Base-by-base conservation (phyloP, 306 rosid species). In the Argentina anserina region DNA sequence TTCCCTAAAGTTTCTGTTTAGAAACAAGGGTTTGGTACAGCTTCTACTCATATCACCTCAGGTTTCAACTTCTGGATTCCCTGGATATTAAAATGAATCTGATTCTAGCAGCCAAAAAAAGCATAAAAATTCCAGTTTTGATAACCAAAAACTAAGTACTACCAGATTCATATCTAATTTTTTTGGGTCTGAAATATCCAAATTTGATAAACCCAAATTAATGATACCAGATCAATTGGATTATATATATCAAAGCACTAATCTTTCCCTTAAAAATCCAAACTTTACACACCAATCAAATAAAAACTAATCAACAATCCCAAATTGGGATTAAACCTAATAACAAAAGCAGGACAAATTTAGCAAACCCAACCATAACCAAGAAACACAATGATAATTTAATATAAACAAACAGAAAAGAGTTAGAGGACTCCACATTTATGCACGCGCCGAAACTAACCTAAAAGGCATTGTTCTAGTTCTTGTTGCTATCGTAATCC, bases 401-500 rank as follows among this genome's bases (percentile, higher is more conserved):
- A 20, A 62, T 63, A 31, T 49, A 62, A 62, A 36, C 58, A 49
- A 70, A 62, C 46, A 50, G 10, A 45, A 18, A 84, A n/a, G n/a
- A n/a, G n/a, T n/a, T n/a, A n/a, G n/a, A n/a, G n/a, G 80, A 6
- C 36, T 13, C 21, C 63, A 70, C 47, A 10, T 46, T 46, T 37
- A 39, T 21, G 72, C 76, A 61, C 79, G 81, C 58, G 46, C 53
- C 20, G 9, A 14, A 42, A 40, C 74, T 72, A 61, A 69, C 65
- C 75, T 36, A 76, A 43, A 43, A 40, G 28, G n/a, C 50, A 3
- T 33, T 8, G 3, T 52, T 84, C 83, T 58, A 86, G 10, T 28
- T 28, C 33, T 86, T 82, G 63, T 83, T 73, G 45, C 78, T 86
- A 58, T 86, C 87, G 69, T 89, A 89, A 84, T 89, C 93, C 29